A percentile compares a stretch with the other conserved stretches of the same genome.
These are phyloP conservation scores for Phytophthora ramorum DNA, from an alignment of 352 stramenopile genomes.

Conservation along the genomic window DNA sequence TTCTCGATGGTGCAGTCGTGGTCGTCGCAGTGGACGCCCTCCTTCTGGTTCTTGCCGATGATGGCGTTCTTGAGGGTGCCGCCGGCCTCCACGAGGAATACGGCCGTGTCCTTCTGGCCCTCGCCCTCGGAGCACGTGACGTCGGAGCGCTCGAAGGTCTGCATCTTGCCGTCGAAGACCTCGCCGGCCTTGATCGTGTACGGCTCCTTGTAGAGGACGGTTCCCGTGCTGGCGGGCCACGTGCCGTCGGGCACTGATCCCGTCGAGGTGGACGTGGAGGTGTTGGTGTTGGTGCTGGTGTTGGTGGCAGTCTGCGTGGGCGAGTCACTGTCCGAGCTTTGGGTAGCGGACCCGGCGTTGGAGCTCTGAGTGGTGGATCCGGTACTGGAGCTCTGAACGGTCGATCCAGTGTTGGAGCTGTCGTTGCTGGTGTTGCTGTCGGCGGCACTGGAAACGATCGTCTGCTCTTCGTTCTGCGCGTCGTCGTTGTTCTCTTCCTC, in stretches of 20 bases:
- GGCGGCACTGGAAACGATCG: not conserved
- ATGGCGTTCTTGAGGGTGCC: too few relatives aligned
- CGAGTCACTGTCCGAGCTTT: too few relatives aligned
- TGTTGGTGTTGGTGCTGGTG: too few relatives aligned
- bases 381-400: not conserved
- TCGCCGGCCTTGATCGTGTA: slow-evolving; percentile 41
- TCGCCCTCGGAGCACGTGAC: slow-evolving; percentile 54
- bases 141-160: slow-evolving; percentile 57
- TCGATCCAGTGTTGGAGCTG: not conserved
- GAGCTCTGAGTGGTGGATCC: not conserved
- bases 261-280: slow-evolving; percentile 3
- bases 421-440: not conserved
- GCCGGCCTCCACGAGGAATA: too few relatives aligned
- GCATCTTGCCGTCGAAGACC: too few relatives aligned
- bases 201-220: slow-evolving; percentile 20
- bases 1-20: too few relatives aligned
- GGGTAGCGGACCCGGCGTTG: not conserved
- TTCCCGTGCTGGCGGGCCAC: slow-evolving; percentile 14
- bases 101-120: slow-evolving; percentile 27
- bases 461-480: slow-evolving; percentile 10
- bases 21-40: too few relatives aligned
- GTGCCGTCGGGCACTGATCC: slow-evolving; percentile 14
- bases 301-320: too few relatives aligned
- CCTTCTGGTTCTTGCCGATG: too few relatives aligned
- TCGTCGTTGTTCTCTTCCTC: slow-evolving; percentile 4